A percentile compares a stretch with the other conserved stretches of the same genome.
These are phyloP conservation scores for Macrolepiota albuminosa DNA, from an alignment of 768 basidiomycete genomes.

Conservation along the genomic window DNA sequence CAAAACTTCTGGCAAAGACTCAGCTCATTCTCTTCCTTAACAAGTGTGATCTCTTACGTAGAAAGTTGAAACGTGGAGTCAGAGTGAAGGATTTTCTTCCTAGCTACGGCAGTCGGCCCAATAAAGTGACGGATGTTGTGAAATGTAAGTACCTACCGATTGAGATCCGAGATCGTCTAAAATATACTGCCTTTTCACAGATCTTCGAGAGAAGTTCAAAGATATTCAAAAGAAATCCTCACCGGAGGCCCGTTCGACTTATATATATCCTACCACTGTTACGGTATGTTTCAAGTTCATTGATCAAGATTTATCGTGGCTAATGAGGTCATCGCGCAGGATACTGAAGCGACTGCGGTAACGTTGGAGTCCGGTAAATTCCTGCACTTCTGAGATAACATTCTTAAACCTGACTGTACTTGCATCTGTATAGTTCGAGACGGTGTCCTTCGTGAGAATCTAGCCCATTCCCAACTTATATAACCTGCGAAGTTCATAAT, in stretches of 20 bases:
- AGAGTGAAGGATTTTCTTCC: conserved; percentile 54
- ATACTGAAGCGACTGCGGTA: conserved; percentile 56
- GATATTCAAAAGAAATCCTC: conserved; percentile 57
- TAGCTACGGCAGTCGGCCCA: conserved; percentile 64
- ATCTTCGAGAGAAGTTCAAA: conserved; percentile 66
- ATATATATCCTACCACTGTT: conserved; percentile 67
- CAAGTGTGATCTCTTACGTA: conserved; percentile 63
- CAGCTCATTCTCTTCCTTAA: conserved; percentile 63
- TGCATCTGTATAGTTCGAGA: conserved; percentile 45
- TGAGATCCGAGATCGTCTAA: background rate
- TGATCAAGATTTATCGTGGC: background rate
- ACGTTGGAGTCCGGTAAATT: conserved; percentile 49
- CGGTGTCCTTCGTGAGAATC: conserved; percentile 54
- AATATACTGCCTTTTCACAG: conserved; percentile 25
- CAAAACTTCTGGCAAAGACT: conserved; percentile 55
- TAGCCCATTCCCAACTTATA: conserved; percentile 48
- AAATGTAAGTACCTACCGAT: conserved; percentile 47
- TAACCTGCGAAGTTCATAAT: conserved; percentile 19
- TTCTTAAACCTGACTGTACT: background rate
- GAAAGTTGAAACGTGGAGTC: conserved; percentile 59
- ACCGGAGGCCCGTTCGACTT: conserved; percentile 49
- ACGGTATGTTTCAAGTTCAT: conserved; percentile 42
- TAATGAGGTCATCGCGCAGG: conserved; percentile 28
- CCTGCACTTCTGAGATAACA: background rate
- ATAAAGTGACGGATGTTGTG: conserved; percentile 57